A percentile compares a stretch with the other conserved stretches of the same genome.
Evolutionary conservation across 1,284 basidiomycete species (phyloP).

Genomic region (Austropuccinia psidii): DNA sequence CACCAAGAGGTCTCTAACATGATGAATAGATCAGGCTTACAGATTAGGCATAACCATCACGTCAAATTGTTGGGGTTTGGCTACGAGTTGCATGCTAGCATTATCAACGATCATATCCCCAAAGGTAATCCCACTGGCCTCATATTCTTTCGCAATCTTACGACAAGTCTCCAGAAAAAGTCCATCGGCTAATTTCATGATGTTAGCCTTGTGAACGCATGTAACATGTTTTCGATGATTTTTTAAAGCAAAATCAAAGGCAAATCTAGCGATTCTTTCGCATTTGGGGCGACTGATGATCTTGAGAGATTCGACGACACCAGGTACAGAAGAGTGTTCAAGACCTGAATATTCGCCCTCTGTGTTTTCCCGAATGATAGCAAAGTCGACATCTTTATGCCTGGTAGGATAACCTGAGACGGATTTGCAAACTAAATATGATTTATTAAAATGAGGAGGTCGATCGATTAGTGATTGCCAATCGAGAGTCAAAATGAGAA

Average conservation of each 20-base stretch:
- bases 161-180: constrained; percentile 99
- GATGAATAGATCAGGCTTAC: background rate
- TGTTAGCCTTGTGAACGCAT: constrained; percentile 99
- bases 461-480: background rate
- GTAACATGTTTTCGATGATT: constrained; percentile 99
- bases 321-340: constrained; percentile 96
- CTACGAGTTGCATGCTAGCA: constrained; percentile 98
- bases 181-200: constrained; percentile 99
- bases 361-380: constrained; percentile 99
- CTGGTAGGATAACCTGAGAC: constrained; percentile 94
- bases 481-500: background rate
- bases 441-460: constrained; percentile 50
- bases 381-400: constrained; percentile 94
- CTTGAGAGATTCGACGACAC: constrained; percentile 97
- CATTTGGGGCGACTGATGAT: constrained; percentile 92
- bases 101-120: constrained; percentile 99
- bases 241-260: constrained; percentile 98
- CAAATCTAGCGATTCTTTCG: constrained; percentile 93
- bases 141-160: constrained; percentile 85
- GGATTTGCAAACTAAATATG: constrained; percentile 95
- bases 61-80: constrained; percentile 89
- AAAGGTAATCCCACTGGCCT: constrained; percentile 78
- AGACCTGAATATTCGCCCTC: constrained; percentile 99
- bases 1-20: background rate
- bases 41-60: constrained; percentile 98